Evolutionary conservation across 129 eudicot species (phyloP).

Genomic region (Flaveria ramosissima): DNA sequence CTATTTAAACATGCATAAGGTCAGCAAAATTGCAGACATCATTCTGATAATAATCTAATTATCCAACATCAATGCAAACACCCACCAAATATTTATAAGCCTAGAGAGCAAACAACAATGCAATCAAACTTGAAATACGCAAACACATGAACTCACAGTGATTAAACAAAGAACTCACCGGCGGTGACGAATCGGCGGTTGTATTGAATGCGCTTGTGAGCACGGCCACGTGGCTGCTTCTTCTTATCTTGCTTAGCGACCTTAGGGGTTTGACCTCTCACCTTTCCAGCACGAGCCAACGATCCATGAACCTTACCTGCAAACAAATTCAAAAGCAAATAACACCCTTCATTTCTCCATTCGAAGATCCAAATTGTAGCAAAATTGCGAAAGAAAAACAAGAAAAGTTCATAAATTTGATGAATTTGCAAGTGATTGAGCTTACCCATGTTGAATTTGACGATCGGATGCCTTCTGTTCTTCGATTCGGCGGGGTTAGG

Average conservation of each 20-base stretch:
- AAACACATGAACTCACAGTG: not conserved
- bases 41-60: not conserved
- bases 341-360: not conserved
- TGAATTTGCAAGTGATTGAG: not conserved
- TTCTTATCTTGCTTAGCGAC: constrained; percentile 12
- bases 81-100: not conserved
- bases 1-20: no score
- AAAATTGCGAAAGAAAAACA: not conserved
- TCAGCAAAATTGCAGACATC: no score
- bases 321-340: not conserved
- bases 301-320: constrained; percentile 21
- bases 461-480: not conserved
- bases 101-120: not conserved
- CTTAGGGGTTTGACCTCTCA: constrained; percentile 9
- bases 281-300: constrained; percentile 15
- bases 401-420: not conserved
- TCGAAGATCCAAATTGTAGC: not conserved
- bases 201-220: constrained; percentile 17
- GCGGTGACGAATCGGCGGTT: constrained; percentile 16
- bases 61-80: not conserved
- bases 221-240: constrained; percentile 22
- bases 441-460: constrained; percentile 10
- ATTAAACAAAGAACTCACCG: not conserved
- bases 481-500: not conserved
- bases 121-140: not conserved